Percentiles rank a stretch among this genome's conserved stretches.
Conservation (phyloP, 164 flowering plant species). For the Liquidambar formosana region DNA sequence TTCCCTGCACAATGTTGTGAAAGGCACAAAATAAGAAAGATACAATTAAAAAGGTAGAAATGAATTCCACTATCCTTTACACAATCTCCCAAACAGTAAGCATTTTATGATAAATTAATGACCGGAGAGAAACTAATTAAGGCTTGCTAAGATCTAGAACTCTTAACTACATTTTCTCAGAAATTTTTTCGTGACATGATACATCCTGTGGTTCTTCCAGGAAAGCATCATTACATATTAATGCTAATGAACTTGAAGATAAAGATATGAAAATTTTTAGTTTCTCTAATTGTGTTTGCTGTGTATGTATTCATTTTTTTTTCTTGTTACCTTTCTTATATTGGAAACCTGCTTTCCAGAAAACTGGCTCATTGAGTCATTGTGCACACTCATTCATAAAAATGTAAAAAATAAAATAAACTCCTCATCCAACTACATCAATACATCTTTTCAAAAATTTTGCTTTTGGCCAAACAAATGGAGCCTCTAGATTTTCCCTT, state of each 20-base stretch:
- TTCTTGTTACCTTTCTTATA: too few relatives aligned
- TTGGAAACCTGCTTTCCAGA: too few relatives aligned
- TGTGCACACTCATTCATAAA: not conserved
- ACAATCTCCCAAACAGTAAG: not conserved
- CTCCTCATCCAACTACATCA: not conserved
- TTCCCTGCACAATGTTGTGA: slow-evolving; percentile 59
- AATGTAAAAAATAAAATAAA: not conserved
- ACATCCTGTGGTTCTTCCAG: too few relatives aligned
- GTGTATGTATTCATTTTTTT: too few relatives aligned
- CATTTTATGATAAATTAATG: not conserved
- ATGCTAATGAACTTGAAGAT: too few relatives aligned
- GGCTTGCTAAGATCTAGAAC: not conserved
- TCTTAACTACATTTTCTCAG: not conserved
- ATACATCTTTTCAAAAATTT: not conserved
- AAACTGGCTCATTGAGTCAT: too few relatives aligned
- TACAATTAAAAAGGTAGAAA: not conserved
- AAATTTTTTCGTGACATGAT: not conserved
- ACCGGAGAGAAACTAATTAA: not conserved
- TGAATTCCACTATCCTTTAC: not conserved
- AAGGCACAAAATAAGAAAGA: not conserved
- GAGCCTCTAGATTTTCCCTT: too few relatives aligned
- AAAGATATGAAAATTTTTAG: too few relatives aligned
- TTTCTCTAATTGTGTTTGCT: too few relatives aligned
- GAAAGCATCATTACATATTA: too few relatives aligned
- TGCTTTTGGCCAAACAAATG: not conserved